Evolutionary conservation across 2,329 filamentous ascomycete species (phyloP).

Genomic region (Venturia oleaginea): DNA sequence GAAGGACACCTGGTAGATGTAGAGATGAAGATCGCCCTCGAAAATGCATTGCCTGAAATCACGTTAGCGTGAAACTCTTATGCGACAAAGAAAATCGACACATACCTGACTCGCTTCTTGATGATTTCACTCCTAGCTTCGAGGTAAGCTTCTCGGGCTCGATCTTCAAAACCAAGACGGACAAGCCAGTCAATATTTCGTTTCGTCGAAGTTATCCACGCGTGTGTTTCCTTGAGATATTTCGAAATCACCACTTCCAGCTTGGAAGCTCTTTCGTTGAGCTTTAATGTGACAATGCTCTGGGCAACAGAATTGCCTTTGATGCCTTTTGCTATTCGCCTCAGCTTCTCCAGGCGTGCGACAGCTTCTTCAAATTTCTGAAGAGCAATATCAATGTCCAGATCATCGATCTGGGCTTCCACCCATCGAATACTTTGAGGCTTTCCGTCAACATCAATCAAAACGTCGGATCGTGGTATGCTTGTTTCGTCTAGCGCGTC

Average conservation of each 20-base stretch:
- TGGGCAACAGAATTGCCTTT: slow-evolving; percentile 82
- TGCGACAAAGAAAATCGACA: slow-evolving; percentile 1
- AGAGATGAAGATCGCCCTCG: slow-evolving; percentile 82
- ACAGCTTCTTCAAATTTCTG: slow-evolving; percentile 84
- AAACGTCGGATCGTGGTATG: slow-evolving; percentile 57
- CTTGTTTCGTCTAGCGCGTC: slow-evolving; percentile 60
- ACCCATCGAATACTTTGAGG: slow-evolving; percentile 96
- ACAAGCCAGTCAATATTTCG: slow-evolving; percentile 77
- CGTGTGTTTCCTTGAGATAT: slow-evolving; percentile 68
- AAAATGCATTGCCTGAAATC: slow-evolving; percentile 75
- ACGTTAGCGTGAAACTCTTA: slow-evolving; percentile 3
- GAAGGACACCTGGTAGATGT: slow-evolving; percentile 91
- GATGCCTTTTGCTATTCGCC: slow-evolving; percentile 66
- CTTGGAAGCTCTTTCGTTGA: slow-evolving; percentile 72
- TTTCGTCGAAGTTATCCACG: slow-evolving; percentile 67
- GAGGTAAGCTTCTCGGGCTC: slow-evolving; percentile 79
- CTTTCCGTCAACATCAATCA: slow-evolving; percentile 93
- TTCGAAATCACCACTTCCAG: slow-evolving; percentile 69
- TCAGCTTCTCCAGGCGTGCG: slow-evolving; percentile 72
- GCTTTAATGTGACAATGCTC: slow-evolving; percentile 85
- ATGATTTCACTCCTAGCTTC: slow-evolving; percentile 69
- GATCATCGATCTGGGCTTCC: slow-evolving; percentile 86
- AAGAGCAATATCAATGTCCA: slow-evolving; percentile 91
- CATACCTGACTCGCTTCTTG: slow-evolving; percentile 69
- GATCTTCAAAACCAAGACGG: slow-evolving; percentile 80